phyloP scores from a whole-genome alignment of 2,329 filamentous ascomycete species.

The Colletotrichum nymphaeae region DNA sequence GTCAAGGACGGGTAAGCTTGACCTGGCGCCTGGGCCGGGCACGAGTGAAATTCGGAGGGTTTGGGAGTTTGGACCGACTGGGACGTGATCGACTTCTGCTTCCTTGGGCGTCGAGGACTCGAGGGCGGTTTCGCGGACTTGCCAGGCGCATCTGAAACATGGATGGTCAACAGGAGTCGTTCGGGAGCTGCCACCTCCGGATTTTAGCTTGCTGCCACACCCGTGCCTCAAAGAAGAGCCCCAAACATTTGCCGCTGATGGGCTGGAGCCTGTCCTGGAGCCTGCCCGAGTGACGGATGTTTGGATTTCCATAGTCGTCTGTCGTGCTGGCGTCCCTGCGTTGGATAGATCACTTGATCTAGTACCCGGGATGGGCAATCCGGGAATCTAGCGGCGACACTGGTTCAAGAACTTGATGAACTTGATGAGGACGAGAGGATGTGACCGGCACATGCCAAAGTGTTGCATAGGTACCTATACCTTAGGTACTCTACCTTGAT shows the following conservation, averaged over 20 bases:
- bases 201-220: conserved; percentile 34
- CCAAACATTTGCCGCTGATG: conserved; percentile 20
- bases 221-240: conserved; percentile 28
- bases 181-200: conserved; percentile 48
- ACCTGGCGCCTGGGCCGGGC: conserved; percentile 32
- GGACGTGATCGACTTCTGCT: conserved; percentile 40
- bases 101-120: conserved; percentile 31
- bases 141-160: conserved; percentile 36
- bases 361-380: background rate
- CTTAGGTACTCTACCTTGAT: too few species aligned
- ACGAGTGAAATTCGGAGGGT: conserved; percentile 35
- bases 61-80: conserved; percentile 40
- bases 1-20: conserved; percentile 23
- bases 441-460: background rate
- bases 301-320: background rate
- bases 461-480: background rate
- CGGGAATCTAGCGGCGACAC: background rate
- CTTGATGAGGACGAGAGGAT: background rate
- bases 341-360: background rate
- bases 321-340: conserved; percentile 1
- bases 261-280: background rate
- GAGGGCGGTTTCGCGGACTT: conserved; percentile 33
- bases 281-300: background rate
- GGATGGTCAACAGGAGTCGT: conserved; percentile 35
- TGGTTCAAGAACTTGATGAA: background rate